These are phyloP conservation scores for Aureobasidium sp. DNA, from an alignment of 2,329 filamentous ascomycete genomes.

Conservation along the genomic window DNA sequence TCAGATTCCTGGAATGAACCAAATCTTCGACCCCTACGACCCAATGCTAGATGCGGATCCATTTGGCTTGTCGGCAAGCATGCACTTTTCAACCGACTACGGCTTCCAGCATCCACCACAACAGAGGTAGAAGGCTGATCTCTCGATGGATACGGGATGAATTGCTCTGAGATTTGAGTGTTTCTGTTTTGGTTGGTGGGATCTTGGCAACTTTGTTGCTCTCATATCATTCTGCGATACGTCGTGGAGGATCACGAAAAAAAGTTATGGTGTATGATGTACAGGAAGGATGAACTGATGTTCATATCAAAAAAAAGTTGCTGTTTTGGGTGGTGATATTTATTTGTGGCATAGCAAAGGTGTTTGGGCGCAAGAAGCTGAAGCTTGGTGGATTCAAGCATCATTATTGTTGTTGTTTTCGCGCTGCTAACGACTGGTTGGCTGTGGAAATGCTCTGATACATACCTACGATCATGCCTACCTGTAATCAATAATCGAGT, in stretches of 20 bases:
- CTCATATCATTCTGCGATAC: not conserved
- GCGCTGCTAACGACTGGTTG: not conserved
- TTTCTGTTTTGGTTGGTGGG: not conserved
- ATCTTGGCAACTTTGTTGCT: not conserved
- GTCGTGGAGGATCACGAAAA: not conserved
- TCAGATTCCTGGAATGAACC: conserved; percentile 31
- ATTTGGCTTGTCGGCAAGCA: conserved; percentile 86
- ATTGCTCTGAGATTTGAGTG: not conserved
- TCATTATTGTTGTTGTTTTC: not conserved
- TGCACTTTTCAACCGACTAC: conserved; percentile 87
- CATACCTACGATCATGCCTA: not conserved
- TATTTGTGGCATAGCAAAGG: conserved; percentile 9
- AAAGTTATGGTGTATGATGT: not conserved
- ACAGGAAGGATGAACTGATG: not conserved
- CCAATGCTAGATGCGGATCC: conserved; percentile 88
- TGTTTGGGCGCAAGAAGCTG: not conserved
- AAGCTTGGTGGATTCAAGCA: not conserved
- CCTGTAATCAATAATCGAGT: not conserved
- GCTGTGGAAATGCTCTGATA: not conserved
- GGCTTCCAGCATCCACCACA: conserved; percentile 46
- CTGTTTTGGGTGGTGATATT: not conserved
- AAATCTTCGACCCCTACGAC: conserved; percentile 66
- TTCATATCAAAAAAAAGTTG: conserved; percentile 7
- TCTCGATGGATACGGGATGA: not conserved
- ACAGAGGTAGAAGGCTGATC: conserved; percentile 10